These are phyloP conservation scores for Murraya paniculata DNA, from an alignment of 345 rosid species.

Conservation along the genomic window DNA sequence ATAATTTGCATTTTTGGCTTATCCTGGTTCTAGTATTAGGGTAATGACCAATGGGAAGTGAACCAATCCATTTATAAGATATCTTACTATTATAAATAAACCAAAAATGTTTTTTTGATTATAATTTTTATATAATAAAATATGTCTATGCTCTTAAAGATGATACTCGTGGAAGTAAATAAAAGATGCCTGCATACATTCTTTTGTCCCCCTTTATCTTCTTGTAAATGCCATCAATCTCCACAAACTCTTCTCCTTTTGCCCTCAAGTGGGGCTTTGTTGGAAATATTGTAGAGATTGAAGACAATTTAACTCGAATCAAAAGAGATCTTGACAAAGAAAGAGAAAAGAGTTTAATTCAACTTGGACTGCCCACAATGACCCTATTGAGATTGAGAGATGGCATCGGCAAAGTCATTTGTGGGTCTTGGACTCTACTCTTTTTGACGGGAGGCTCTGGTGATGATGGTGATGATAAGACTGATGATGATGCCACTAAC, in stretches of 20 bases:
- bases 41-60: neutral
- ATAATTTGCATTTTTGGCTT: neutral
- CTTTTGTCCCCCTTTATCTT: constrained; percentile 17
- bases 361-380: constrained; percentile 37
- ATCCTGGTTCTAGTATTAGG: neutral
- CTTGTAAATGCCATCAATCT: constrained; percentile 36
- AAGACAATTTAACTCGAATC: neutral
- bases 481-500: constrained; percentile 22
- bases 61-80: neutral
- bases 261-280: constrained; percentile 24
- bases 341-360: constrained; percentile 1
- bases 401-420: constrained; percentile 18
- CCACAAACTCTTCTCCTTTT: constrained; percentile 10
- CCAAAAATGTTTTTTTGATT: constrained; percentile 19
- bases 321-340: constrained; percentile 4
- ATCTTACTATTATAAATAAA: constrained; percentile 6
- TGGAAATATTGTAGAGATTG: constrained; percentile 36
- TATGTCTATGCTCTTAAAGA: constrained; percentile 26
- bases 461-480: constrained; percentile 26
- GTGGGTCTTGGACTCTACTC: constrained; percentile 37
- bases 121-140: constrained; percentile 20
- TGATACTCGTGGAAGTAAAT: constrained; percentile 22
- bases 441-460: constrained; percentile 47
- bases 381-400: constrained; percentile 30
- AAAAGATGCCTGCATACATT: constrained; percentile 18